phyloP scores from a whole-genome alignment of 2,329 filamentous ascomycete genomes.

The Pseudogymnoascus sp. region DNA sequence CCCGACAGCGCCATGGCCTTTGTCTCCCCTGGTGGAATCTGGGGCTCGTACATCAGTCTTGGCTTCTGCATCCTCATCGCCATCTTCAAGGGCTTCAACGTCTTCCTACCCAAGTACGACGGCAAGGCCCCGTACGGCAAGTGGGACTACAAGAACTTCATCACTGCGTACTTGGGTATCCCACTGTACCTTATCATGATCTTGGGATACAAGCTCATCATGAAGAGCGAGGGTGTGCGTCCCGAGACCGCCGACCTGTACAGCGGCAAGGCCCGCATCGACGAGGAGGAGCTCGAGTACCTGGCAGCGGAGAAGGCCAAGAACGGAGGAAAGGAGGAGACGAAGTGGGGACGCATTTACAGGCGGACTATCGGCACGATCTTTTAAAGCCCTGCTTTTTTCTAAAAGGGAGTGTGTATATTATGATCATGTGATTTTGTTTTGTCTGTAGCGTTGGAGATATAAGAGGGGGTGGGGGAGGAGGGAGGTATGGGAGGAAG shows the following conservation, averaged over 20 bases:
- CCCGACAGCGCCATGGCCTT: conserved; percentile 50
- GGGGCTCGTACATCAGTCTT: conserved; percentile 60
- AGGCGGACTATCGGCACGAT: conserved; percentile 21
- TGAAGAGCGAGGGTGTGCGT: conserved; percentile 36
- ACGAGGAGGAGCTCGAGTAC: conserved; percentile 45
- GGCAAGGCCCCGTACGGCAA: conserved; percentile 32
- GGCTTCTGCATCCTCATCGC: conserved; percentile 64
- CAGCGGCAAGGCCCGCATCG: conserved; percentile 49
- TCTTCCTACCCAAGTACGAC: conserved; percentile 47
- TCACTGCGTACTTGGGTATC: conserved; percentile 55
- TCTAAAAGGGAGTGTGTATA: not conserved
- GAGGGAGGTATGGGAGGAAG: not conserved
- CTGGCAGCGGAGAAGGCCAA: conserved; percentile 17
- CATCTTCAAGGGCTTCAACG: conserved; percentile 74
- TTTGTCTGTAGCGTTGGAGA: not conserved
- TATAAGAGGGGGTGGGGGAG: no score
- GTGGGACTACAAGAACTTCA: conserved; percentile 57
- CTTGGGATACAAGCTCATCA: conserved; percentile 44
- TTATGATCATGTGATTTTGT: not conserved
- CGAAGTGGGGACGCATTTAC: conserved; percentile 20
- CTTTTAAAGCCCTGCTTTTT: conserved; percentile 15
- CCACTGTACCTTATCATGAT: conserved; percentile 53
- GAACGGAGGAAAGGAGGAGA: conserved; percentile 18
- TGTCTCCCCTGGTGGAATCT: conserved; percentile 61
- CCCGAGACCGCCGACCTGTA: conserved; percentile 46